Percentiles rank a stretch among this genome's conserved stretches.
Conservation (phyloP, 129 eudicot genomes). For the Deinandra increscens region DNA sequence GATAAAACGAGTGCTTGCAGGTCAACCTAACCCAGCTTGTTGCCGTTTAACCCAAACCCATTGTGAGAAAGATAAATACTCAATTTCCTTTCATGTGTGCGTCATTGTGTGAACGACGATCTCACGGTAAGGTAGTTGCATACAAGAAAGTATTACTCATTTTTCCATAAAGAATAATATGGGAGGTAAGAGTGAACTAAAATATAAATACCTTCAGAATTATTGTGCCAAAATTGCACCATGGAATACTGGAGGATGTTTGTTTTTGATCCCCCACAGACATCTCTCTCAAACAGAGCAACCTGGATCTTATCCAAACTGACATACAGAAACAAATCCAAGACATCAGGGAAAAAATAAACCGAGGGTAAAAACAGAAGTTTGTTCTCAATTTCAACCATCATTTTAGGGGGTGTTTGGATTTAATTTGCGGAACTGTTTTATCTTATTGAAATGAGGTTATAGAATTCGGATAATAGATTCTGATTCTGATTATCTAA, state of each 20-base stretch:
- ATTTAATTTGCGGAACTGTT: neutral
- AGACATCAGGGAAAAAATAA: slow-evolving; percentile 22
- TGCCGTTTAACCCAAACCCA: neutral
- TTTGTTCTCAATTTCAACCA: slow-evolving; percentile 4
- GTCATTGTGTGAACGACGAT: slow-evolving; percentile 2
- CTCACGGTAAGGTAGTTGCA: neutral
- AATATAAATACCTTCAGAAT: slow-evolving; percentile 45
- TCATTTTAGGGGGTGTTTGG: slow-evolving; percentile 6
- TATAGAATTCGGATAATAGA: neutral
- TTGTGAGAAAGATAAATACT: neutral
- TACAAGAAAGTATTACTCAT: neutral
- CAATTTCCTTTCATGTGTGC: neutral
- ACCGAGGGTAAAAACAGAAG: neutral
- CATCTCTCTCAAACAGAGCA: slow-evolving; percentile 45
- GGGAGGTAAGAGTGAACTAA: neutral
- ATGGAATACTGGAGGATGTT: slow-evolving; percentile 62
- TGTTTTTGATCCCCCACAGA: slow-evolving; percentile 48
- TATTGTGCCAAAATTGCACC: slow-evolving; percentile 50
- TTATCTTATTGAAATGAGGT: neutral
- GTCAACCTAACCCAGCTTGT: neutral
- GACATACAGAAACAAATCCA: slow-evolving; percentile 38
- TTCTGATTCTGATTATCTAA: neutral
- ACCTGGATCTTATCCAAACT: slow-evolving; percentile 69
- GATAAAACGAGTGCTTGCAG: neutral
- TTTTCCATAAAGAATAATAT: slow-evolving; percentile 5